Percentiles rank a stretch among this genome's conserved stretches.
Conservation (phyloP, 1,139 yeast species). For the Debaryomyces fabryi region DNA sequence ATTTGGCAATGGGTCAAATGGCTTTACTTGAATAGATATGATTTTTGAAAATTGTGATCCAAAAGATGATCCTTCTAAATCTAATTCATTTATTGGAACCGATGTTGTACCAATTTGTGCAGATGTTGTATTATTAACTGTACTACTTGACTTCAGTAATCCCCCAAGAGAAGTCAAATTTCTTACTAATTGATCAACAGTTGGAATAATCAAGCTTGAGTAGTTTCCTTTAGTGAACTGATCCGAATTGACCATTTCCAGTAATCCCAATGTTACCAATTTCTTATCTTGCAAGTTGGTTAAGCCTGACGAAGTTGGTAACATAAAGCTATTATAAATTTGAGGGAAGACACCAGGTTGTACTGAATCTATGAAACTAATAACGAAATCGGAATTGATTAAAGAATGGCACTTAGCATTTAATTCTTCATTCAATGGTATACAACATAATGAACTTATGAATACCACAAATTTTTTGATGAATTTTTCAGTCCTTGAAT, state of each 20-base stretch:
- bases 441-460: conserved; percentile 52
- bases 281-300: conserved; percentile 76
- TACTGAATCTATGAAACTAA: conserved; percentile 61
- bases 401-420: conserved; percentile 17
- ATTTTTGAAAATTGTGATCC: conserved; percentile 84
- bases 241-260: conserved; percentile 47
- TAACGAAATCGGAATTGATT: conserved; percentile 53
- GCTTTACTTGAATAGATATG: conserved; percentile 58
- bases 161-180: conserved; percentile 46
- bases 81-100: conserved; percentile 51
- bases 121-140: conserved; percentile 29
- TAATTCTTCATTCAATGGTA: conserved; percentile 34
- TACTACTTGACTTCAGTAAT: conserved; percentile 31
- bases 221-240: conserved; percentile 37
- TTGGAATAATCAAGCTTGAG: conserved; percentile 45
- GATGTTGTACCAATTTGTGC: conserved; percentile 16
- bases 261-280: conserved; percentile 72
- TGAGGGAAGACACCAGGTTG: conserved; percentile 69
- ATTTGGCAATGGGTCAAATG: conserved; percentile 69
- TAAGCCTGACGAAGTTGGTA: conserved; percentile 67
- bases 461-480: conserved; percentile 73
- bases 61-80: conserved; percentile 67
- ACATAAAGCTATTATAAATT: conserved; percentile 61
- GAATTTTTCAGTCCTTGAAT: conserved; percentile 79
- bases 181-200: conserved; percentile 55